These are phyloP conservation scores for Lichtheimia hyalospora DNA, from an alignment of 371 early-diverging fungal genomes.

Conservation along the genomic window DNA sequence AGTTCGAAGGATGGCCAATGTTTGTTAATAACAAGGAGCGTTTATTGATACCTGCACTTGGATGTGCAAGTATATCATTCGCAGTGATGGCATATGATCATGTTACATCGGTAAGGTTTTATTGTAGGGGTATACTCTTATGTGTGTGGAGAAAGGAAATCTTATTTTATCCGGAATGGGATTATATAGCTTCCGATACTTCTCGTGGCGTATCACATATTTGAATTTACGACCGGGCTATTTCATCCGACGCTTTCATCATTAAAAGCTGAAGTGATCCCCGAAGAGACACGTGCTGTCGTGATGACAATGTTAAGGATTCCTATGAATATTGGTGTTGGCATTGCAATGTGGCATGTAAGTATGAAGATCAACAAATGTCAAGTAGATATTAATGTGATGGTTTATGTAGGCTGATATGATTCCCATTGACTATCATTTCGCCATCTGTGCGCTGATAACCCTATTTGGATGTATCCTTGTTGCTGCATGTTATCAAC, in stretches of 20 bases:
- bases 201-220: slow-evolving; percentile 41
- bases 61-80: slow-evolving; percentile 36
- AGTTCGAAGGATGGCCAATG: slow-evolving; percentile 26
- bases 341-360: slow-evolving; percentile 62
- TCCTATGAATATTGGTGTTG: slow-evolving; percentile 78
- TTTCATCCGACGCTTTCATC: slow-evolving; percentile 76
- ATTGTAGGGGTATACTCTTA: background rate
- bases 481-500: too few species aligned
- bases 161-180: background rate
- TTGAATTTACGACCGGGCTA: slow-evolving; percentile 73
- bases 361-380: slow-evolving; percentile 7
- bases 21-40: slow-evolving; percentile 21
- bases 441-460: too few species aligned
- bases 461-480: too few species aligned
- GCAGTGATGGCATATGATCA: slow-evolving; percentile 34
- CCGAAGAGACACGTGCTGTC: slow-evolving; percentile 73
- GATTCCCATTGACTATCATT: too few species aligned
- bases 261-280: slow-evolving; percentile 65
- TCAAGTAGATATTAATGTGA: too few species aligned
- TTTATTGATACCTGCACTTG: slow-evolving; percentile 29
- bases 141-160: background rate
- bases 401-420: too few species aligned
- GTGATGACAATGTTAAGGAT: slow-evolving; percentile 78
- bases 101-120: slow-evolving; percentile 26
- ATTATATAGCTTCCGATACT: slow-evolving; percentile 18